Evolutionary conservation across 306 rosid genomes (phyloP), one percentile per base, ranked within the genome.

Genomic region (Mucuna pruriens): DNA sequence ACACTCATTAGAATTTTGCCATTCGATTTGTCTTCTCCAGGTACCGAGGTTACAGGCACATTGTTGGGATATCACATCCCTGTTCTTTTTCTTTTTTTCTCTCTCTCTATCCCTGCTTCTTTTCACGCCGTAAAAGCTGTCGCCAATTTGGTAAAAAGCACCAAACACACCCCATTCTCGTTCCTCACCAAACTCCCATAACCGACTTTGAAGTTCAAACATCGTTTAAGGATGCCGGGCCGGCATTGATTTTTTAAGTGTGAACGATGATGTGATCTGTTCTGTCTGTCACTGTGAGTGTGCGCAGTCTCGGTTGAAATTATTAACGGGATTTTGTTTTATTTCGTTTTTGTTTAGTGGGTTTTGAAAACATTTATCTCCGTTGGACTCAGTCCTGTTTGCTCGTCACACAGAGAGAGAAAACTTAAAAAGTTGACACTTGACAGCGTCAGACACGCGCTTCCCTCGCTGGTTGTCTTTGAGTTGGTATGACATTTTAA

Each of bases 361-460:
- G 31, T 75, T 58, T 79, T 45, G 75, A 58, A 74, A 40, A 29
- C 4, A 7, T 71, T 79, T 49, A 62, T 76, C 86, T 22, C 51
- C 33, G 11, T 65, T 76, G 86, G 97, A 87, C 91, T 75, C 36
- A 48, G 92, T 88, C 90, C 45, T 45, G 39, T 65, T 76, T 78
- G 31, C 72, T 75, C 48, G 26, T 20, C 6, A 8, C 65, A 38
- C 38, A 39, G 26, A 36, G 82, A 74, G 72, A 26, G 33, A 42
- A n/a, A 25, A 12, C 39, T 6, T n/a, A 16, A 38, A 76, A 80
- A 16, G 79, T 80, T 77, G 94, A 80, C 87, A 71, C 48, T 83
- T 76, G 86, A 76, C 82, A 29, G 84, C 78, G 86, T 86, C 90
- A 84, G 76, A 82, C 60, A 71, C 88, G 88, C 88, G 36, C 55